Base-by-base conservation (phyloP, 2,329 filamentous ascomycete genomes). In the Fusarium succisae region DNA sequence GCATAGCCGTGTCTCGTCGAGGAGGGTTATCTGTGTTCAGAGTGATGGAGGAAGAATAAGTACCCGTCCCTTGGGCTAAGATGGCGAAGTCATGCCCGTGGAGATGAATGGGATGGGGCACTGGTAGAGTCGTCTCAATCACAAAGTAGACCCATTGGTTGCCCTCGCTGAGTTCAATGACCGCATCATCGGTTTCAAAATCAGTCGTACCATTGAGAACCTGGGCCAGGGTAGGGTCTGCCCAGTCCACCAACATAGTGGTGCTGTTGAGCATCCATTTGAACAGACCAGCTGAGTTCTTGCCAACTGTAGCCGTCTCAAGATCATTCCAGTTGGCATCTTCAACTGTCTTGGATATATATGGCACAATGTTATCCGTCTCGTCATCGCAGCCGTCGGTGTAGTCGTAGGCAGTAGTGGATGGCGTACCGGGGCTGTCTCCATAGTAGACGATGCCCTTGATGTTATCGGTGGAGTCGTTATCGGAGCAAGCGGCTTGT, bases 1-100 rank as follows among this genome's bases (percentile, higher is more conserved):
- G 81, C 70, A 86, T 83, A 11, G 87, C 86, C 5, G 86, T 85
- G 73, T 90, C 87, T 41, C 88, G 83, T 15, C 88, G 85, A 32
- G 86, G 83, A 3, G 88, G 87, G 76, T 89, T 89, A 5, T 24
- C 38, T 2, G 60, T 64, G 22, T 77, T 64, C 2, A 76, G 22
- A 17, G 32, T 55, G 4, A 72, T 53, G 1, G 61, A 60, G 8
- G 64, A 66, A 1, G 64, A 67, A 30, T 67, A 67, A 2, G 32
- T 45, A 1, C 79, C 76, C 6, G 64, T 61, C 1, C 77, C 78
- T 24, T 80, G 77, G 3, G 74, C 77, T 1, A 80, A 70, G 15
- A 80, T 66, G 24, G 68, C 78, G 39, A 80, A 82, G 68, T 83
- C 82, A 62, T 82, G 81, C 10, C 82, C 82, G 62, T 83, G 82